These are phyloP conservation scores for Skeletonema tropicum DNA, from an alignment of 108 stramenopile species.

Conservation along the genomic window DNA sequence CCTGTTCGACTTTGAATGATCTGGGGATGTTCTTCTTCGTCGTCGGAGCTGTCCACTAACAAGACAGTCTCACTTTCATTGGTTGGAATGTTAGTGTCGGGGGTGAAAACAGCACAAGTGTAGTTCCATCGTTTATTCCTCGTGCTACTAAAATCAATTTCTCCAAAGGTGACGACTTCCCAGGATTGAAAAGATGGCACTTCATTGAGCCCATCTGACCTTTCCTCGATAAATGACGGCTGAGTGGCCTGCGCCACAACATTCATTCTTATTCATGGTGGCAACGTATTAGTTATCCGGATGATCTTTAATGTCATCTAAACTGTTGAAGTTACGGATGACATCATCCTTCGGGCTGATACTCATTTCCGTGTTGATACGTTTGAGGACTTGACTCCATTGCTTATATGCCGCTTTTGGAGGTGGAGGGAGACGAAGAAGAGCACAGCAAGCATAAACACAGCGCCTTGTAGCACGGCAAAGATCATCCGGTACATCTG, in stretches of 20 bases:
- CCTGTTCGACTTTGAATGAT: not conserved
- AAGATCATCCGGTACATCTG: not conserved
- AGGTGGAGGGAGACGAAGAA: not conserved
- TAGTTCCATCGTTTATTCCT: not conserved
- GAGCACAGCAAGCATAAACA: not conserved
- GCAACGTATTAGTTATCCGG: not conserved
- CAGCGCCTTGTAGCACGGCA: not conserved
- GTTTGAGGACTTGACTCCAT: not conserved
- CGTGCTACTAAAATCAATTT: not conserved
- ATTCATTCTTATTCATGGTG: not conserved
- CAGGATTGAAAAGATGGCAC: not conserved
- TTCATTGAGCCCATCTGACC: not conserved
- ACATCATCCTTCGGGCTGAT: not conserved
- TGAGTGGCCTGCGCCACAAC: not conserved
- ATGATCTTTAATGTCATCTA: not conserved
- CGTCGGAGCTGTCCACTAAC: not conserved
- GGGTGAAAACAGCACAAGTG: not conserved
- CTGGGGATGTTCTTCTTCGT: not conserved
- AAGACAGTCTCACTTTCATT: not conserved
- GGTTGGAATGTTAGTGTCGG: not conserved
- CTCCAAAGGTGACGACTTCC: not conserved
- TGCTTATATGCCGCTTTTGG: not conserved
- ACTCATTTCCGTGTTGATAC: no score
- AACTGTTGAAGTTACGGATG: not conserved
- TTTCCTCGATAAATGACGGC: not conserved